Base-by-base conservation (phyloP, 306 rosid genomes). In the Dryas drummondii region DNA sequence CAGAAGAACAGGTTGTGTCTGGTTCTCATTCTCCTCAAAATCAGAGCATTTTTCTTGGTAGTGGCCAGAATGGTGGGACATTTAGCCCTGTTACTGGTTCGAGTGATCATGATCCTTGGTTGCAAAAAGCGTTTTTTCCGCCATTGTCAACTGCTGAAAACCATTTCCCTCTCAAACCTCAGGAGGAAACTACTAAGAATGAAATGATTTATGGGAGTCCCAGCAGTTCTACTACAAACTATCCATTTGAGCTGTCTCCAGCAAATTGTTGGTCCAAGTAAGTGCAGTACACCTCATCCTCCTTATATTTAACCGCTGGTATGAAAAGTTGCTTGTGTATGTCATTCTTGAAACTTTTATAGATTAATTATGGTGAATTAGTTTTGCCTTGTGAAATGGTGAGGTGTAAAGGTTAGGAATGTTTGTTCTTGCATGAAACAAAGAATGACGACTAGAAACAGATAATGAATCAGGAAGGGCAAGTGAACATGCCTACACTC, bases 181-280 rank as follows among this genome's bases (percentile, higher is more conserved):
- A 81, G 70, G 97, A 90, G 50, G 93, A 68, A 79, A 69, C 84
- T 72, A 53, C 81, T 47, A 92, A 85, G 77, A 88, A 78, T 85
- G 97, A 87, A 76, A 72, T 83, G 78, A 77, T 90, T 59, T 90
- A 82, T 81, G 90, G 92, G 76, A 90, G 91, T 77, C 91, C 96
- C 48, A 81, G 81, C 71, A 86, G 80, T 76, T 81, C 90, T 79
- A 78, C 81, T 68, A 61, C 71, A 73, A 86, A 79, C 83, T 86
- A 84, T 78, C 86, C 87, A 58, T 86, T 85, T 80, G 97, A 87
- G 85, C 78, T 79, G 65, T 84, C 93, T 81, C 85, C 87, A 0
- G 84, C 82, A 69, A 88, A 78, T 75, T 52, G 87, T 83, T 92
- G 93, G 99, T 81, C 97, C 68, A 90, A 86, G 99, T 94, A 90